These are phyloP conservation scores for Gymnopus androsaceus DNA, from an alignment of 1,284 basidiomycete genomes.

Conservation along the genomic window DNA sequence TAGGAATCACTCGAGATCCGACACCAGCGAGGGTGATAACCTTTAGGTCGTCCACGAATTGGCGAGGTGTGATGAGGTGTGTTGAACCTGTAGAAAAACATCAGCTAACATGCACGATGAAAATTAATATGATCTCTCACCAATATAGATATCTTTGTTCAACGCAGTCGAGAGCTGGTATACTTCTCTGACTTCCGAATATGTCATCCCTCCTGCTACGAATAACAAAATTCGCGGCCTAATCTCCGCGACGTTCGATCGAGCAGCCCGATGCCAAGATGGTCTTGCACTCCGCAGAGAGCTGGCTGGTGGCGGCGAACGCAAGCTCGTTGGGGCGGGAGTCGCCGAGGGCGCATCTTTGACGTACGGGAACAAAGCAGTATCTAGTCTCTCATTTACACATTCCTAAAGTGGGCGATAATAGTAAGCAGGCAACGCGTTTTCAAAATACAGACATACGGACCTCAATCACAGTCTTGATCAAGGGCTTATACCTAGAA, in stretches of 20 bases:
- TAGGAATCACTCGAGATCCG: conserved; percentile 73
- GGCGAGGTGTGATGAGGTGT: conserved; percentile 81
- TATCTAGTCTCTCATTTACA: conserved; percentile 76
- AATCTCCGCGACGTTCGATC: conserved; percentile 56
- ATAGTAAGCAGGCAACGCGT: conserved; percentile 6
- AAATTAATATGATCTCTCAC: conserved; percentile 41
- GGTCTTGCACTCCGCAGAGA: conserved; percentile 86
- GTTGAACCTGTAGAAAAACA: conserved; percentile 72
- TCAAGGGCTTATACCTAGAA: conserved; percentile 88
- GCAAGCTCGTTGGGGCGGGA: conserved; percentile 46
- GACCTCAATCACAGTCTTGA: conserved; percentile 86
- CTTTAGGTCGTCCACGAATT: conserved; percentile 86
- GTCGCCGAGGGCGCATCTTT: conserved; percentile 77
- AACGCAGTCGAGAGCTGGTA: conserved; percentile 78
- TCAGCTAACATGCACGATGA: conserved; percentile 3
- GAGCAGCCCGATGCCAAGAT: conserved; percentile 79
- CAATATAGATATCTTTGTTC: conserved; percentile 90
- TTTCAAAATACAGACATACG: conserved; percentile 12
- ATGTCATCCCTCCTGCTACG: conserved; percentile 94
- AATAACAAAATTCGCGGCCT: conserved; percentile 90
- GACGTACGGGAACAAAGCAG: conserved; percentile 85
- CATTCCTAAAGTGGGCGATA: conserved; percentile 66
- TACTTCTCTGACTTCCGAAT: conserved; percentile 89
- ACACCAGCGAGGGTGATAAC: conserved; percentile 79
- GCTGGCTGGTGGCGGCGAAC: conserved; percentile 56